Percentiles rank a stretch among this genome's conserved stretches.
These are phyloP conservation scores for Stylosanthes scabra DNA, from an alignment of 331 rosid genomes.

Conservation along the genomic window DNA sequence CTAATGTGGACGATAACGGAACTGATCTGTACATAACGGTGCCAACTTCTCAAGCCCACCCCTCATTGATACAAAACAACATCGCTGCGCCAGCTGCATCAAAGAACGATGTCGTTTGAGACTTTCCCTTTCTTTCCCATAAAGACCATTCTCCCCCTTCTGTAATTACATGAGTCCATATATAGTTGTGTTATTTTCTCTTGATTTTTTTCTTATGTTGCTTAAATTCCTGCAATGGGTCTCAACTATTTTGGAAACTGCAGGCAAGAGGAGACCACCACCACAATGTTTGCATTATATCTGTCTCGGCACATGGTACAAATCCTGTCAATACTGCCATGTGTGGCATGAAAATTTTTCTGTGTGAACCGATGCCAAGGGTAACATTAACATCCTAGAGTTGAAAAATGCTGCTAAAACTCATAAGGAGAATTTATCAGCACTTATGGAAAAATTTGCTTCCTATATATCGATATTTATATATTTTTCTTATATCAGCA, in stretches of 20 bases:
- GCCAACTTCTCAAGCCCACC: too few relatives aligned
- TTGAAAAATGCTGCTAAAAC: slow-evolving; percentile 94
- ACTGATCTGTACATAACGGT: too few relatives aligned
- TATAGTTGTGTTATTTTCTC: slow-evolving; percentile 23
- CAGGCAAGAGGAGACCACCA: slow-evolving; percentile 98
- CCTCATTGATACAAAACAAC: too few relatives aligned
- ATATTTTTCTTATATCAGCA: background rate
- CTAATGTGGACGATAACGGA: too few relatives aligned
- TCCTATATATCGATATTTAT: slow-evolving; percentile 22
- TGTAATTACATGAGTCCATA: too few relatives aligned
- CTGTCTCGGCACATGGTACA: slow-evolving; percentile 98
- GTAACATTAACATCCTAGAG: slow-evolving; percentile 90
- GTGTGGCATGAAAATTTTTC: slow-evolving; percentile 97
- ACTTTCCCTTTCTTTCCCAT: too few relatives aligned
- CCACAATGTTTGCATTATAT: slow-evolving; percentile 95
- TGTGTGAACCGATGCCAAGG: slow-evolving; percentile 97
- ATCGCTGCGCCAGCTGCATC: too few relatives aligned
- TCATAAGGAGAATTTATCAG: slow-evolving; percentile 81
- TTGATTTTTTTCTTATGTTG: slow-evolving; percentile 17
- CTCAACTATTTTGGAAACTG: slow-evolving; percentile 41
- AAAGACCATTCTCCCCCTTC: too few relatives aligned
- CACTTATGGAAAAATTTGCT: slow-evolving; percentile 73
- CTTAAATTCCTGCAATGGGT: slow-evolving; percentile 20
- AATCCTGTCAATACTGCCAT: slow-evolving; percentile 99
- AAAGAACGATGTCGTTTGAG: too few relatives aligned